phyloP scores from a whole-genome alignment of 2,329 filamentous ascomycete genomes.

The Pseudogymnoascus sp. region DNA sequence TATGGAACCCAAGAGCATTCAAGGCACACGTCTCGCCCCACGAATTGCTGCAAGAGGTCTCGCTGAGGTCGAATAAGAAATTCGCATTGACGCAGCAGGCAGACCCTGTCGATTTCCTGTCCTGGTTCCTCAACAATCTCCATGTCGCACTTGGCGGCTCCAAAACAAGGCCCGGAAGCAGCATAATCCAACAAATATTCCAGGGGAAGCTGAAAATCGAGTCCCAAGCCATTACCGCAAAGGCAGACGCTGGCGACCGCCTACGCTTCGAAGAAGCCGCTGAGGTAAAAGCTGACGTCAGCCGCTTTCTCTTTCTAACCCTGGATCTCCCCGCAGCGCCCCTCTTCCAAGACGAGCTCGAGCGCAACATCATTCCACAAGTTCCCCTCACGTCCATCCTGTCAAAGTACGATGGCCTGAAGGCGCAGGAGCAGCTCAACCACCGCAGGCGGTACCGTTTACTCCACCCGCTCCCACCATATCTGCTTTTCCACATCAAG shows the following conservation, averaged over 20 bases:
- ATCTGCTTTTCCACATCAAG: conserved; percentile 90
- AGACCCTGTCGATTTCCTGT: conserved; percentile 92
- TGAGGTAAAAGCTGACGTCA: conserved; percentile 66
- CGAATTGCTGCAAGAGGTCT: conserved; percentile 91
- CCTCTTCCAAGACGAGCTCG: conserved; percentile 89
- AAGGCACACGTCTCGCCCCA: conserved; percentile 95
- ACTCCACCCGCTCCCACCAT: conserved; percentile 83
- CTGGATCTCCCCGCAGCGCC: conserved; percentile 87
- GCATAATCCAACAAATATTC: conserved; percentile 86
- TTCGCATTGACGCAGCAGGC: conserved; percentile 88
- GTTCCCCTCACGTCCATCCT: conserved; percentile 76
- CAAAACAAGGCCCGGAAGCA: conserved; percentile 74
- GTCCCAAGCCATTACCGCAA: conserved; percentile 86
- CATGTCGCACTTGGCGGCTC: conserved; percentile 86
- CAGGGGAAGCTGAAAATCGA: conserved; percentile 89
- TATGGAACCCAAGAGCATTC: conserved; percentile 96
- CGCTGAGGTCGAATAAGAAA: conserved; percentile 80
- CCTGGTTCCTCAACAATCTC: conserved; percentile 95
- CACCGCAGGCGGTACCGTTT: conserved; percentile 85
- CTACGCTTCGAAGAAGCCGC: conserved; percentile 89
- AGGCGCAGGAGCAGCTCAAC: conserved; percentile 79
- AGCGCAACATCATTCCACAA: conserved; percentile 94
- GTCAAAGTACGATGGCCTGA: conserved; percentile 84
- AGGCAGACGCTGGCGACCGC: conserved; percentile 77
- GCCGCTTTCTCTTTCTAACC: conserved; percentile 83